phyloP scores from a whole-genome alignment of 2,329 filamentous ascomycete species.

The Alternaria brassicicola region DNA sequence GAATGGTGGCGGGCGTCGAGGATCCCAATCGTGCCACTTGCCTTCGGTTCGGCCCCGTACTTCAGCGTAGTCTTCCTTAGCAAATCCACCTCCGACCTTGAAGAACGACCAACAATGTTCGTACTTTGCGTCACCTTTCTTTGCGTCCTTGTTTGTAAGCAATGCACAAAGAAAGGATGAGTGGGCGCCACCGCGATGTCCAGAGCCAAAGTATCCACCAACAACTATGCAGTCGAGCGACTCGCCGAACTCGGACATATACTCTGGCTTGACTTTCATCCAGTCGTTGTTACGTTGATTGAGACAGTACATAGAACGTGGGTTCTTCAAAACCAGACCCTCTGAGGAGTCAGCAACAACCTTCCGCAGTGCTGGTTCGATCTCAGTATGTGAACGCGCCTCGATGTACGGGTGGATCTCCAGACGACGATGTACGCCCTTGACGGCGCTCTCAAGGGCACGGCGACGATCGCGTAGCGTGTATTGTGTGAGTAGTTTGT shows the following conservation, averaged over 20 bases:
- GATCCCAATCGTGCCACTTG: conserved; percentile 89
- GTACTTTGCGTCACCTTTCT: conserved; percentile 60
- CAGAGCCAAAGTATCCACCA: conserved; percentile 91
- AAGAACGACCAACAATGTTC: conserved; percentile 93
- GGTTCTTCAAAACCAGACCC: conserved; percentile 92
- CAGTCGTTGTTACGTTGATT: conserved; percentile 94
- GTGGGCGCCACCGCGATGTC: conserved; percentile 78
- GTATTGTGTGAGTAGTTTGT: conserved; percentile 77
- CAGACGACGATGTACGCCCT: conserved; percentile 73
- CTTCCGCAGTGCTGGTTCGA: conserved; percentile 79
- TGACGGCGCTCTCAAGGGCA: conserved; percentile 75
- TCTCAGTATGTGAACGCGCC: conserved; percentile 70
- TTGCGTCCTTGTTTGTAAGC: conserved; percentile 72
- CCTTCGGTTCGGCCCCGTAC: conserved; percentile 85
- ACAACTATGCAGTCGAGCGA: conserved; percentile 88
- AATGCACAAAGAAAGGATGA: conserved; percentile 92
- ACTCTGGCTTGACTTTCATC: conserved; percentile 99
- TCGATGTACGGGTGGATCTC: conserved; percentile 78
- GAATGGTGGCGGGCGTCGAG: conserved; percentile 74
- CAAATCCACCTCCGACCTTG: conserved; percentile 95
- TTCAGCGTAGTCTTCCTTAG: conserved; percentile 80
- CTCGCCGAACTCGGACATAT: conserved; percentile 96
- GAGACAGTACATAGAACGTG: conserved; percentile 80
- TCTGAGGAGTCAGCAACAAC: conserved; percentile 88
- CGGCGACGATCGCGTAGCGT: conserved; percentile 79